Evolutionary conservation across 768 basidiomycete species (phyloP).

Genomic region (Macrolepiota albuminosa): DNA sequence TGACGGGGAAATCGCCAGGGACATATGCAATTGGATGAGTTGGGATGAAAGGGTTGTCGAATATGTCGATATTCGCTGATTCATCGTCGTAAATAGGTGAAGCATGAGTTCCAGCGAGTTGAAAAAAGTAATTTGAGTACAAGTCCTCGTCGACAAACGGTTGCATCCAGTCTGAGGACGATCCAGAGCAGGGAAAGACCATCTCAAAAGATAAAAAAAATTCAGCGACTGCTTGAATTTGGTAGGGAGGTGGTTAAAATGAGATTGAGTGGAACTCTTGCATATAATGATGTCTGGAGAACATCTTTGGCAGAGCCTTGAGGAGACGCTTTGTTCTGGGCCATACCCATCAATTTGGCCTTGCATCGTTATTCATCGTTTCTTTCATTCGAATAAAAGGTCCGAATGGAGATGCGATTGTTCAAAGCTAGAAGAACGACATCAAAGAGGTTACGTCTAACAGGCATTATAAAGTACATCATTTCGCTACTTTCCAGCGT

Average conservation of each 20-base stretch:
- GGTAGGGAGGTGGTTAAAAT: not conserved
- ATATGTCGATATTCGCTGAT: not conserved
- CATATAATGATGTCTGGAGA: not conserved
- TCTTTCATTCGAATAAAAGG: not conserved
- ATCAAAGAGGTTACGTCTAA: not conserved
- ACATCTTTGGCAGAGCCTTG: not conserved
- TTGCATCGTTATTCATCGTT: not conserved
- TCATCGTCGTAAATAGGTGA: not conserved
- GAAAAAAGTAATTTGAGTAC: not conserved
- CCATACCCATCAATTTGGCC: not conserved
- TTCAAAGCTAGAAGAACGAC: not conserved
- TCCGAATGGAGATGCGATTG: not conserved
- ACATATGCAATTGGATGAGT: not conserved
- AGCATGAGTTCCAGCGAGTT: not conserved
- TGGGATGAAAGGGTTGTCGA: constrained; percentile 7
- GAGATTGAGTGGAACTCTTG: not conserved
- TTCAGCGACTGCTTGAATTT: not conserved
- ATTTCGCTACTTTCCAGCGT: not conserved
- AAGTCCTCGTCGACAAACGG: not conserved
- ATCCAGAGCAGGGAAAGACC: not conserved
- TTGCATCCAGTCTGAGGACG: not conserved
- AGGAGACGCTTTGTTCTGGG: not conserved
- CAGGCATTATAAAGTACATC: not conserved
- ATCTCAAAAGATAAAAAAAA: not conserved
- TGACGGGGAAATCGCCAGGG: not conserved